phyloP scores from a whole-genome alignment of 495 filamentous ascomycete genomes.

The Xylaria intraflava region DNA sequence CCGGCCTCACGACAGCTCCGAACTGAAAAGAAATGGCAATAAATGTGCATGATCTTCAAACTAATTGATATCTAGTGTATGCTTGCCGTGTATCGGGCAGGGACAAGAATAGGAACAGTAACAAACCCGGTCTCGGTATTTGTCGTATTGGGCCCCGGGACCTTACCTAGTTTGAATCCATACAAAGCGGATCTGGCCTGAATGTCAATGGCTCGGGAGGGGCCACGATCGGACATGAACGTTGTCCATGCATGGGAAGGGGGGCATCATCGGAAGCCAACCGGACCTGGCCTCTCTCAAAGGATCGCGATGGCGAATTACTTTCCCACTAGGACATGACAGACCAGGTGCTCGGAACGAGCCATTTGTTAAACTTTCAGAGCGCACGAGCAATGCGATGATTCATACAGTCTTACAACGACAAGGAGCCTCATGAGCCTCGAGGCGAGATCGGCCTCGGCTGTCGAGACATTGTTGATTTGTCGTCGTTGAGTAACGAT shows the following conservation, averaged over 20 bases:
- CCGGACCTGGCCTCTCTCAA: not conserved
- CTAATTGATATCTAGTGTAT: too few relatives aligned
- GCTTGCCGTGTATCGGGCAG: slow-evolving; percentile 5
- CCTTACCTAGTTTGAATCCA: not conserved
- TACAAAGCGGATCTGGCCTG: not conserved
- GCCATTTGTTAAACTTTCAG: not conserved
- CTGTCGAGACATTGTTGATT: not conserved
- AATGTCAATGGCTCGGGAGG: slow-evolving; percentile 3
- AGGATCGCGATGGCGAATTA: not conserved
- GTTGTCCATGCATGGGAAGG: slow-evolving; percentile 8
- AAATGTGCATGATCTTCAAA: too few relatives aligned
- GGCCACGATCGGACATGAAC: not conserved
- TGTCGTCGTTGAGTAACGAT: not conserved
- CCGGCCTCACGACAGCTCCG: too few relatives aligned
- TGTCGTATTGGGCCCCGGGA: not conserved
- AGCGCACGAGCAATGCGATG: not conserved
- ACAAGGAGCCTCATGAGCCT: not conserved
- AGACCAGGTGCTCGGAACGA: not conserved
- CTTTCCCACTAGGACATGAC: not conserved
- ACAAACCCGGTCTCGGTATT: not conserved
- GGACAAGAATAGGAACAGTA: slow-evolving; percentile 7
- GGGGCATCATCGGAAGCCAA: not conserved
- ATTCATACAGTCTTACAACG: not conserved
- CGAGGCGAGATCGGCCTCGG: not conserved
- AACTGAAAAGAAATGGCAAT: slow-evolving; percentile 2